Base-by-base conservation (phyloP, 1,284 basidiomycete genomes). In the Hymenochaete sp. region DNA sequence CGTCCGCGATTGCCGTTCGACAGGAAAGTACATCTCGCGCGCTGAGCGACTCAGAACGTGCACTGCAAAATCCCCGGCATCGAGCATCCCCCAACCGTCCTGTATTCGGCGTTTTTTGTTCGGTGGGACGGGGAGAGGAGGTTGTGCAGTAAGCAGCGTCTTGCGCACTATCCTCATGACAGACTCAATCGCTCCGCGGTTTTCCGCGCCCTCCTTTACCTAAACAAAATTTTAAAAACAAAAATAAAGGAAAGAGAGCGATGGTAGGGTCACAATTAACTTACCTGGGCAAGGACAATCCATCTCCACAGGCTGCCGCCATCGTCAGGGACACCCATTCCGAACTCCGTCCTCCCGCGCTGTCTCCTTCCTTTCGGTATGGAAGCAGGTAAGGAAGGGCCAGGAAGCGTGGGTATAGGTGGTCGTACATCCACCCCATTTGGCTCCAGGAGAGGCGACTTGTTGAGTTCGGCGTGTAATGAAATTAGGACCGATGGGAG, bases 161-260 rank as follows among this genome's bases (percentile, higher is more conserved):
- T 79, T 85, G 47, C 83, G 67, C 18, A 85, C 72, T 13, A 73
- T 59, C 42, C 82, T 69, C 36, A 82, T 72, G 26, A 85, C 75
- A 7, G 78, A 77, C 56, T 86, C 82, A 44, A 87, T 77, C 0
- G 77, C 73, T 13, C 83, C 84, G 53, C 79, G 71, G 43, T 72
- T 75, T 64, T 88, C 83, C n/a, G 82, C 82, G 3, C 84, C 84
- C 54, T 85, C 79, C 58, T 84, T 88, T 43, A 88, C 82, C 81
- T 85, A 47, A 47, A 45, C 24, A 41, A 18, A 35, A 5, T 6
- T 35, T 35, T 6, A 5, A 35, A 35, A 16, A 19, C 5, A n/a
- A 19, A 19, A 35, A 35, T 6, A 5, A 35, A 8, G 32, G 13
- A 6, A 16, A 35, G 13, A 35, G 13, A 35, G 5, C 5, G 14